A percentile compares a stretch with the other conserved stretches of the same genome.
phyloP scores from a whole-genome alignment of 2,329 filamentous ascomycete genomes.

The Didymella exigua region DNA sequence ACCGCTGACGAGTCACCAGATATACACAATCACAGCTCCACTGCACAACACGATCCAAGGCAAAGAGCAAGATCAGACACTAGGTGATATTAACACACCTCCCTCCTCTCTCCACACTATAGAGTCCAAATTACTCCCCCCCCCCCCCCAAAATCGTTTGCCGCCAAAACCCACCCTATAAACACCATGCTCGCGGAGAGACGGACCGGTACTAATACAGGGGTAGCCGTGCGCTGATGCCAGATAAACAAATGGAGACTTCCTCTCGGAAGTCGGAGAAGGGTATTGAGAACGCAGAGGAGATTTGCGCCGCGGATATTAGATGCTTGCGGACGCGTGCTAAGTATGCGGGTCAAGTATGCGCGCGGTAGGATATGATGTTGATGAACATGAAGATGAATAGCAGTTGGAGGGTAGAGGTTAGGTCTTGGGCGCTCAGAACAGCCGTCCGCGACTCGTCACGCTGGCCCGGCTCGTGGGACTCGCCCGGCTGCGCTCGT shows the following conservation, averaged over 20 bases:
- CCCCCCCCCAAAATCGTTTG: not conserved
- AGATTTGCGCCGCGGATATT: constrained; percentile 4
- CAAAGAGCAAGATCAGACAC: too few relatives aligned
- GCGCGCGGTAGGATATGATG: constrained; percentile 6
- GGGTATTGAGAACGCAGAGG: constrained; percentile 8
- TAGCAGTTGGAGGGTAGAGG: not conserved
- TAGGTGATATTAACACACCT: not conserved
- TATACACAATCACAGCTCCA: not conserved
- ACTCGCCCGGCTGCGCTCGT: constrained; percentile 47
- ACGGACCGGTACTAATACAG: constrained; percentile 12
- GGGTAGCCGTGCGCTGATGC: constrained; percentile 8
- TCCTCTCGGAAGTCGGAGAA: constrained; percentile 5
- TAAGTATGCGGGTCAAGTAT: constrained; percentile 3
- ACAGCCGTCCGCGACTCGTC: constrained; percentile 34
- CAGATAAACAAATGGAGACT: constrained; percentile 6
- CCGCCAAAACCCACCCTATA: not conserved
- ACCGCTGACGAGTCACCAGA: not conserved
- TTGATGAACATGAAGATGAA: not conserved
- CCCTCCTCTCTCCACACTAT: not conserved
- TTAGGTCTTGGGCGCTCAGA: not conserved
- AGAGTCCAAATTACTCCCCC: not conserved
- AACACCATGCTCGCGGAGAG: constrained; percentile 7
- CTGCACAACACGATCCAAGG: too few relatives aligned
- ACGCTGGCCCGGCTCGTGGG: constrained; percentile 45
- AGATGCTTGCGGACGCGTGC: constrained; percentile 1